Conservation (phyloP, 163 green algal genomes). For the Scenedesmus sp. region DNA sequence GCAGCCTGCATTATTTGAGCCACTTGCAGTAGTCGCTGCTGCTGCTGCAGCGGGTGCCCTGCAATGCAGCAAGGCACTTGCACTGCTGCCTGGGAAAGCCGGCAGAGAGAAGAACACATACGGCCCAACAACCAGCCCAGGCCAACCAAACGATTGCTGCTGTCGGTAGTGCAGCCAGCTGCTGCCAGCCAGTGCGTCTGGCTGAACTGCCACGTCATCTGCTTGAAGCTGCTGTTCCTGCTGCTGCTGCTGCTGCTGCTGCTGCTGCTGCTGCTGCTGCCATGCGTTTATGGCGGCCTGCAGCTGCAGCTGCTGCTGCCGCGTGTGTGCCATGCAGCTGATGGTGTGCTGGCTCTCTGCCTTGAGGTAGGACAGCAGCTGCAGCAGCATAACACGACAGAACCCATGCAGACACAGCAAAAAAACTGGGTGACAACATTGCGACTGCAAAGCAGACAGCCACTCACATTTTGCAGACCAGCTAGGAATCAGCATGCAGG, state of each 20-base stretch:
- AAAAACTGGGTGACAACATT: too few relatives aligned
- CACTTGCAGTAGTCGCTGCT: background rate
- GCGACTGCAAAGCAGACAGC: too few relatives aligned
- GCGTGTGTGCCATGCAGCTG: slow-evolving; percentile 19
- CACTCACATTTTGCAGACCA: too few relatives aligned
- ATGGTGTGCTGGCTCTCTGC: slow-evolving; percentile 36
- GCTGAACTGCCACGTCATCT: background rate
- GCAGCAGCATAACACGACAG: background rate
- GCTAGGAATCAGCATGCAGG: too few relatives aligned
- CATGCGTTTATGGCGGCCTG: background rate
- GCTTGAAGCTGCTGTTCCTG: background rate
- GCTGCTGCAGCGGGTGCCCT: background rate
- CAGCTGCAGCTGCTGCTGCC: slow-evolving; percentile 35
- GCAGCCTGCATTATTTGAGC: background rate
- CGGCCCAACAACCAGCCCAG: background rate
- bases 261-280: slow-evolving; percentile 30
- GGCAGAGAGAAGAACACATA: slow-evolving; percentile 31
- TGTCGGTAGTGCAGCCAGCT: background rate
- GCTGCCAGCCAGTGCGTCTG: background rate
- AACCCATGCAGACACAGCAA: too few relatives aligned
- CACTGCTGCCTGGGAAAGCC: background rate
- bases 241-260: slow-evolving; percentile 16
- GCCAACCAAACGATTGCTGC: slow-evolving; percentile 11
- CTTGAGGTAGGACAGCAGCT: slow-evolving; percentile 34
- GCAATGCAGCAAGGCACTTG: slow-evolving; percentile 14